A percentile compares a stretch with the other conserved stretches of the same genome.
These are phyloP conservation scores for Aureobasidium lini DNA, from an alignment of 2,329 filamentous ascomycete genomes.

Conservation along the genomic window DNA sequence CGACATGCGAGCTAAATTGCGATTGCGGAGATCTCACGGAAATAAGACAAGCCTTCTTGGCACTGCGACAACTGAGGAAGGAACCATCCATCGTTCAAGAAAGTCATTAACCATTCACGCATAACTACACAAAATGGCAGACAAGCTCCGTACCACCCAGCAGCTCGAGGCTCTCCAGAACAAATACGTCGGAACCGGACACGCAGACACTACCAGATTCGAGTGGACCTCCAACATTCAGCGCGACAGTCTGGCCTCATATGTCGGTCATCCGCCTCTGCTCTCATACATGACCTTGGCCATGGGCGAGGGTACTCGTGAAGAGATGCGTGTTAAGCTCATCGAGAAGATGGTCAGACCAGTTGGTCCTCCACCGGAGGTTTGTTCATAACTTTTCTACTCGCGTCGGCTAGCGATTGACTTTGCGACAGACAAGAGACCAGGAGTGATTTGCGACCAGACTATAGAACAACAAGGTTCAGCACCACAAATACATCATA, in stretches of 20 bases:
- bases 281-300: constrained; percentile 85
- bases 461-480: background rate
- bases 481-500: background rate
- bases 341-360: constrained; percentile 67
- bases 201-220: constrained; percentile 94
- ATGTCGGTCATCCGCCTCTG: constrained; percentile 82
- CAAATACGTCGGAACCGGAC: constrained; percentile 91
- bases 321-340: constrained; percentile 71
- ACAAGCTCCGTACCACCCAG: constrained; percentile 95
- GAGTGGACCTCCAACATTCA: constrained; percentile 96
- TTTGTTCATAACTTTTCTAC: constrained; percentile 21
- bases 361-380: constrained; percentile 59
- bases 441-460: background rate
- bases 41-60: background rate
- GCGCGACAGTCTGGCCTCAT: constrained; percentile 83
- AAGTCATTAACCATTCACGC: background rate
- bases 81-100: background rate
- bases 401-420: background rate
- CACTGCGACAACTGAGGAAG: background rate
- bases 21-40: background rate
- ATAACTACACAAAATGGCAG: constrained; percentile 49
- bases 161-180: constrained; percentile 95
- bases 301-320: constrained; percentile 67
- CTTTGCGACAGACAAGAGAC: background rate
- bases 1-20: background rate